Evolutionary conservation across 148 eudicot genomes (phyloP), one percentile per base, ranked within the genome.

Genomic region (Chenopodium quinoa): DNA sequence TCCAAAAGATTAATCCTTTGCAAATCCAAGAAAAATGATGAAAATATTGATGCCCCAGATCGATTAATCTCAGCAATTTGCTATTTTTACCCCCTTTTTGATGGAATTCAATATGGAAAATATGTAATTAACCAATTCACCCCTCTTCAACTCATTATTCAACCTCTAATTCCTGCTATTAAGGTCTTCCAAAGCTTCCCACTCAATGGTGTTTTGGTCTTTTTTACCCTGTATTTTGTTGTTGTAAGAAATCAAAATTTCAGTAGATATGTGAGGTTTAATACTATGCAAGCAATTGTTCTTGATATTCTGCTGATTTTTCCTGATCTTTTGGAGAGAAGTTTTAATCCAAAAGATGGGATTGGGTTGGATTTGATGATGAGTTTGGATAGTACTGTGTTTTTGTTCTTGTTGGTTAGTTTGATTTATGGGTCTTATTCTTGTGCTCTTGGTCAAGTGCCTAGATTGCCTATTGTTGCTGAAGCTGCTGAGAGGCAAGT

Each of bases 401-500:
- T 95, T 64, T 79, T 93, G 90, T 95, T 89, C 87, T 89, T 95
- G 67, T 72, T 95, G 88, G 89, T 95, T 25, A 81, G 88, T 76
- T 90, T 95, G 91, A 84, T 95, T 80, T 95, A 95, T 78, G 98
- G 97, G 37, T 86, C 92, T 25, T 88, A 88, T 69, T 85, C 90
- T 71, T 95, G 98, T 80, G 92, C 91, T 75, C 71, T 95, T 27
- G 98, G 98, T 12, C 89, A 90, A 67, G 23, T 95, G 46, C 97
- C 98, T 23, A 90, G 97, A 68, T 87, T 95, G 90, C 98, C 98
- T 1, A 86, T 95, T 89, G 97, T 95, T 71, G 97, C 97, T 75
- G 98, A 95, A 29, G 98, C 94, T 85, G 97, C 97, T 82, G 98
- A 95, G 77, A 93, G 95, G 90, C 97, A 93, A 88, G 93, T 95